A percentile compares a stretch with the other conserved stretches of the same genome.
These are phyloP conservation scores for Claviceps capensis DNA, from an alignment of 2,329 filamentous ascomycete species.

Conservation along the genomic window DNA sequence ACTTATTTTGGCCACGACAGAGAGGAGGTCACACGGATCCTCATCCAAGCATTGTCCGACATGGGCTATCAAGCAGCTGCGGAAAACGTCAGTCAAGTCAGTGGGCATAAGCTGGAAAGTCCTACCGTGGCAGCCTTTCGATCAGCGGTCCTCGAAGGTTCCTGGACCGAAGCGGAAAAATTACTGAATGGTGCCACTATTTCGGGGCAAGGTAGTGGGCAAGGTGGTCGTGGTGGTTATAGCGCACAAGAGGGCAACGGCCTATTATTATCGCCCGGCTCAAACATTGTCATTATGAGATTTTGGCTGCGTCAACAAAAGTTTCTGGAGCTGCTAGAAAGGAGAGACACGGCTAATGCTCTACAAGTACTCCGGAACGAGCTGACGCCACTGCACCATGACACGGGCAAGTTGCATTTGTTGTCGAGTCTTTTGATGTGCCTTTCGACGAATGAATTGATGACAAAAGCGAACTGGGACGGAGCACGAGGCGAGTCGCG, in stretches of 20 bases:
- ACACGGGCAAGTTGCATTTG: constrained; percentile 63
- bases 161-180: constrained; percentile 75
- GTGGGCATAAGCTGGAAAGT: constrained; percentile 77
- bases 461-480: constrained; percentile 69
- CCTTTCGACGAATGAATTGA: constrained; percentile 61
- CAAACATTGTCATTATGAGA: constrained; percentile 66
- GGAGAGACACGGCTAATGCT: constrained; percentile 57
- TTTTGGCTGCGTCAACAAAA: constrained; percentile 90
- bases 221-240: constrained; percentile 10
- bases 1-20: constrained; percentile 74
- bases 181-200: constrained; percentile 48
- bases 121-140: constrained; percentile 77
- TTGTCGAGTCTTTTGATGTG: constrained; percentile 90
- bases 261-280: constrained; percentile 60
- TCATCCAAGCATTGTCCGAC: constrained; percentile 83
- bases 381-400: constrained; percentile 72
- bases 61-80: constrained; percentile 76
- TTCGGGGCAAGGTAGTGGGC: constrained; percentile 16
- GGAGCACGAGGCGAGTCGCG: constrained; percentile 65
- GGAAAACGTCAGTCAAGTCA: constrained; percentile 60
- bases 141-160: constrained; percentile 62
- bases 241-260: constrained; percentile 30
- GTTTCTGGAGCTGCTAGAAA: constrained; percentile 79
- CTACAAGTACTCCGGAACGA: constrained; percentile 76
- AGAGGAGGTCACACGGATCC: constrained; percentile 81